Percentiles rank a stretch among this genome's conserved stretches.
Conservation (phyloP, 2,329 filamentous ascomycete species). For the Tolypocladium pustulatum region DNA sequence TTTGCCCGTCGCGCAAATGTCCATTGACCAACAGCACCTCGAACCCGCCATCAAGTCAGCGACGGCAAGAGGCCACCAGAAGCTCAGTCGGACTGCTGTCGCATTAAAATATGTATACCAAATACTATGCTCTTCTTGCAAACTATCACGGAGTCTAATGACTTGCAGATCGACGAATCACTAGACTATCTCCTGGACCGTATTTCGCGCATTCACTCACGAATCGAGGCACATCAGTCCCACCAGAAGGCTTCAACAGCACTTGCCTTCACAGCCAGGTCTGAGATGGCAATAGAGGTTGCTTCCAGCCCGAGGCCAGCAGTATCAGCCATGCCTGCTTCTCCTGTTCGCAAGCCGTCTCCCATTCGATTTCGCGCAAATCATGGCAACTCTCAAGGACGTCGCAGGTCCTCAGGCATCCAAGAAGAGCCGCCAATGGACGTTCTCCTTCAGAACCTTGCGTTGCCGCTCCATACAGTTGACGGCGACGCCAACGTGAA, state of each 20-base stretch:
- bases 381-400: conserved; percentile 10
- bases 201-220: conserved; percentile 28
- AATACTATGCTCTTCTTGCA: background rate
- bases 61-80: conserved; percentile 31
- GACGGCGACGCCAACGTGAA: conserved; percentile 13
- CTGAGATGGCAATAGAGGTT: conserved; percentile 27
- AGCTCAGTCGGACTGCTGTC: conserved; percentile 30
- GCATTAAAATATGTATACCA: conserved; percentile 40
- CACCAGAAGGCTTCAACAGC: conserved; percentile 29
- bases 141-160: conserved; percentile 9
- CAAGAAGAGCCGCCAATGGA: conserved; percentile 30
- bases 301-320: conserved; percentile 10
- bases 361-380: conserved; percentile 23
- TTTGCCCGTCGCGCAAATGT: conserved; percentile 59
- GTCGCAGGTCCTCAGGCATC: conserved; percentile 26
- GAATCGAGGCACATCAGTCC: conserved; percentile 33
- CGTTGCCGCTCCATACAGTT: conserved; percentile 27
- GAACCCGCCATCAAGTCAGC: conserved; percentile 45
- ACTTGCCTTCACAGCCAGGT: conserved; percentile 30
- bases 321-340: conserved; percentile 16
- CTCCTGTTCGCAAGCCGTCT: conserved; percentile 24
- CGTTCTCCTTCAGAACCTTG: conserved; percentile 36
- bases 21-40: conserved; percentile 55
- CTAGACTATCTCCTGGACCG: conserved; percentile 39
- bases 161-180: conserved; percentile 36